Base-by-base conservation (phyloP, 1,284 basidiomycete species). In the Ganoderma meredithae region DNA sequence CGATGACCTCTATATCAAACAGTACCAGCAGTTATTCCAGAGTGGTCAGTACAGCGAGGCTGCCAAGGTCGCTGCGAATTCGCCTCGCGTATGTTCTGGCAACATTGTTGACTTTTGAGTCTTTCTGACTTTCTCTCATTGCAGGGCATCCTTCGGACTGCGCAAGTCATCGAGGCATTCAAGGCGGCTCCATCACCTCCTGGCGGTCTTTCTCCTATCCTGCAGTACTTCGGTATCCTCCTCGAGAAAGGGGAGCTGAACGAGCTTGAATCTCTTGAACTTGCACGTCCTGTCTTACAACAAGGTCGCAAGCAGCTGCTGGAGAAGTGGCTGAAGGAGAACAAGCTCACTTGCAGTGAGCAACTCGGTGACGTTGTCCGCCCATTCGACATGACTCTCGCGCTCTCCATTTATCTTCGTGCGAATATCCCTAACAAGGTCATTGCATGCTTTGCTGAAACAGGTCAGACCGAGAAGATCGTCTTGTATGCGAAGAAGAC, bases 311-410 rank as follows among this genome's bases (percentile, higher is more conserved):
- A 99, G 83, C 96, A 99, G 78, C 85, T 99, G 58, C 86, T 99
- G 33, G 98, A 99, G 84, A 99, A 99, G 79, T 99, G 98, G 98
- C 84, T 99, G 73, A 99, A 99, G 84, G 98, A 99, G 86, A 98
- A 98, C 85, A 99, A 99, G 94, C 92, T 99, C 72, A 97, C 98
- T 71, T 99, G 98, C 85, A 96, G 93, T 77, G 98, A 99, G 82
- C 97, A 99, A 82, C 91, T 99, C 22, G 98, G 98, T 69, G 98
- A 99, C 80, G 95, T 99, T 72, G 98, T 99, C 66, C 93, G 98
- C 63, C 83, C 93, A 60, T 92, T 96, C 79, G 98, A 99, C 81
- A 96, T 99, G 94, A 99, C 96, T 7, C 89, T 99, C 67, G 98
- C 98, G n/a, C 88, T 99, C 63, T 98, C 96, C 73, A 97, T 99